These are phyloP conservation scores for Chytridiales sp. DNA, from an alignment of 371 early-diverging fungal species.

Conservation along the genomic window DNA sequence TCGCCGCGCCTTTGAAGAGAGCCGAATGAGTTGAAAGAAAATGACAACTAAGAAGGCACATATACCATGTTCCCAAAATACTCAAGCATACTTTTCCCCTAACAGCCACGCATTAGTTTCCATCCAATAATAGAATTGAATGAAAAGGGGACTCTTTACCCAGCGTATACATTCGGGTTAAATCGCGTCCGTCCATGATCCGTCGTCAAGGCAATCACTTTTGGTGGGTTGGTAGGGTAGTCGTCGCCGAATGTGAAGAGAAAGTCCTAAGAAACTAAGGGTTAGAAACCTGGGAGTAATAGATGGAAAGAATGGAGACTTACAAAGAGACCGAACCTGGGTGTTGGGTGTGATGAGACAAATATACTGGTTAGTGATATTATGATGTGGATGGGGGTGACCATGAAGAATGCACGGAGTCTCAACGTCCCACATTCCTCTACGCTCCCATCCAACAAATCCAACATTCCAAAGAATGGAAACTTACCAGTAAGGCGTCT, in stretches of 20 bases:
- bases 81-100: constrained; percentile 63
- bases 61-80: constrained; percentile 47
- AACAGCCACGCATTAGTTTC: constrained; percentile 24
- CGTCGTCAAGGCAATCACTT: constrained; percentile 58
- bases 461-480: not conserved
- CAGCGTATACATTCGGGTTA: constrained; percentile 58
- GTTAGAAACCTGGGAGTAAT: not conserved
- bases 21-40: constrained; percentile 1
- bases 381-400: no score
- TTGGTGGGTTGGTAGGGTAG: constrained; percentile 56
- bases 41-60: not conserved
- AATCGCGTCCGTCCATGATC: constrained; percentile 50
- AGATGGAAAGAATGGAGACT: constrained; percentile 6
- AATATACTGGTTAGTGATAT: no score
- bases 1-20: constrained; percentile 45
- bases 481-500: constrained; percentile 53
- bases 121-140: no score
- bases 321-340: constrained; percentile 39
- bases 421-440: no score
- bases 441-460: not conserved
- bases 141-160: constrained; percentile 15
- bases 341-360: no score
- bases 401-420: no score
- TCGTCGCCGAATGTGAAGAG: constrained; percentile 50
- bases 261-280: constrained; percentile 47